Conservation (phyloP, 225 moss, liverwort and hornwort genomes). For the Polytrichum commune region DNA sequence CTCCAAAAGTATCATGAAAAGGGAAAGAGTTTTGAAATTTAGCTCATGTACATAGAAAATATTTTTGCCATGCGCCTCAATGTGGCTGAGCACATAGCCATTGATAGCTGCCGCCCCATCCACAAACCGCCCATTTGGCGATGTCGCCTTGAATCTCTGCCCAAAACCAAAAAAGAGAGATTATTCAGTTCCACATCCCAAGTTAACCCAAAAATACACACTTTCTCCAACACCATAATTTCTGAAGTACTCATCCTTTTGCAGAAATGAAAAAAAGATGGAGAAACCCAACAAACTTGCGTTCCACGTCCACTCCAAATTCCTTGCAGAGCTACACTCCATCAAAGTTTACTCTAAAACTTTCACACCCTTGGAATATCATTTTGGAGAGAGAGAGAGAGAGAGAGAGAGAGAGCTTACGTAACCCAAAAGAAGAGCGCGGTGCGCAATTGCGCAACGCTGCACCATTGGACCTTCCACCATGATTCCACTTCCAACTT, state of each 20-base stretch:
- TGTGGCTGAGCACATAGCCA: constrained; percentile 63
- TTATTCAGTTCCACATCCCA: not conserved
- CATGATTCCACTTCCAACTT: constrained; percentile 30
- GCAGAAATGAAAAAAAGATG: too few species aligned
- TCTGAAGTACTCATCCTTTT: not conserved
- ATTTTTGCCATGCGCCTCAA: constrained; percentile 92
- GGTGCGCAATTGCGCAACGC: constrained; percentile 78
- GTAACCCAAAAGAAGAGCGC: constrained; percentile 56
- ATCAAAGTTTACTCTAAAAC: not conserved
- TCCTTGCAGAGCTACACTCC: not conserved
- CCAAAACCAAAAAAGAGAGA: constrained; percentile 13
- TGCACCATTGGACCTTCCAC: constrained; percentile 92
- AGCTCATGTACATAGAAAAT: constrained; percentile 64
- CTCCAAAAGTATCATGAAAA: not conserved
- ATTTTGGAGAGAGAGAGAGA: not conserved
- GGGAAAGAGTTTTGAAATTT: too few species aligned
- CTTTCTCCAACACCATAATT: not conserved
- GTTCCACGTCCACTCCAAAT: not conserved
- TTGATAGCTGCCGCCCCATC: constrained; percentile 72
- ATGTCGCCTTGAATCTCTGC: constrained; percentile 71
- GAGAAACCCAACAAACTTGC: not conserved
- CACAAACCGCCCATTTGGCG: constrained; percentile 69
- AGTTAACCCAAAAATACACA: not conserved
- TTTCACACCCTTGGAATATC: too few species aligned
- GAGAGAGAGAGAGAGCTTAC: constrained; percentile 10